These are phyloP conservation scores for Coniochaeta hoffmannii DNA, from an alignment of 2,329 filamentous ascomycete genomes.

Conservation along the genomic window DNA sequence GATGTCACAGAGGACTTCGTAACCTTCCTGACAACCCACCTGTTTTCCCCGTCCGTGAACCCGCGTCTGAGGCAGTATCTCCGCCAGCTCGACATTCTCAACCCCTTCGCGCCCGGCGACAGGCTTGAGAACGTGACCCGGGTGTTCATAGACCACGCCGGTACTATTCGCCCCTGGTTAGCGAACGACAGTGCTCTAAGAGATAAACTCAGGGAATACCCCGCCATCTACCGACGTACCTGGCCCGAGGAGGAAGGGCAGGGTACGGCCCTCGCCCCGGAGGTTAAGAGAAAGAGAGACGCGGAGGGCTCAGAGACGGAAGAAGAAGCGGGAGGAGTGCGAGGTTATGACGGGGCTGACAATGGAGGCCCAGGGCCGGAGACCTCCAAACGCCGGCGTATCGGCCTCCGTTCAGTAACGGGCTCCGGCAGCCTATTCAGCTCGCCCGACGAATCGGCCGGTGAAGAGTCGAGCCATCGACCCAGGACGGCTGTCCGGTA, in stretches of 20 bases:
- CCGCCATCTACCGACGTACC: not conserved
- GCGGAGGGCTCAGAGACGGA: not conserved
- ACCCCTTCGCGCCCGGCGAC: not conserved
- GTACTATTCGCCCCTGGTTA: not conserved
- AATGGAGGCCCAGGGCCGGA: not conserved
- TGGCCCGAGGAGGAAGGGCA: not conserved
- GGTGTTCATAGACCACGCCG: not conserved
- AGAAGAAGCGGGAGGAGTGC: not conserved
- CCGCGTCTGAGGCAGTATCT: not conserved
- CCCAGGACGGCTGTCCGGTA: too few species aligned
- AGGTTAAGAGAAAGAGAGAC: not conserved
- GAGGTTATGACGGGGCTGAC: too few species aligned
- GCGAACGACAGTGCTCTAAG: not conserved
- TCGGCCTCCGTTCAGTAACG: not conserved
- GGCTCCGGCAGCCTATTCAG: too few species aligned
- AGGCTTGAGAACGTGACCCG: not conserved
- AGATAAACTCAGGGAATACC: not conserved
- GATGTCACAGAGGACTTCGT: not conserved
- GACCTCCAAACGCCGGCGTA: not conserved
- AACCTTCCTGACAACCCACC: not conserved
- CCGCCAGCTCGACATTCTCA: not conserved
- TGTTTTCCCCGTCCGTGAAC: not conserved
- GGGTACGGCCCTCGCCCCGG: not conserved
- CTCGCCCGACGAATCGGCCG: too few species aligned
- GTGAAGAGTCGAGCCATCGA: too few species aligned